Base-by-base conservation (phyloP, 1,139 yeast genomes). In the Candida glucosophila region DNA sequence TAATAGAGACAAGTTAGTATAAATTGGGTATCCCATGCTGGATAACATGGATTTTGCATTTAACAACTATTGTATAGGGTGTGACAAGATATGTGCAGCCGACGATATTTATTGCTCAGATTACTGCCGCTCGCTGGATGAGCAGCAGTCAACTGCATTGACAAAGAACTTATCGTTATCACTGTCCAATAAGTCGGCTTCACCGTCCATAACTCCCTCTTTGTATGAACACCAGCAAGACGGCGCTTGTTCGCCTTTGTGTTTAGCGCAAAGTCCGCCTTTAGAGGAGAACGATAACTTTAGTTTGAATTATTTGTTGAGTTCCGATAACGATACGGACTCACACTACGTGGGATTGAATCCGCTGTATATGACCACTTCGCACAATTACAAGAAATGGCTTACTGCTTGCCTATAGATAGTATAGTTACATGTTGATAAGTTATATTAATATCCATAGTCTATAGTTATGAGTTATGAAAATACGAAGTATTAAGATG, bases 51-150 rank as follows among this genome's bases (percentile, higher is more conserved):
- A 55, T 39, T 50, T 54, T 32, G 78, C 79, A 22, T 76, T 76
- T 49, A 72, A 75, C 51, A 78, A 75, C 48, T 76, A 69, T 52
- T 76, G 83, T 49, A 60, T 74, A 27, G 70, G 72, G 28, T 76
- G 83, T 50, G 82, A 75, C 39, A 67, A 70, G 49, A 55, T 73
- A 35, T 74, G 81, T 41, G 43, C 58, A 7, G 57, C 60, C 14
- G 64, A 58, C 37, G 53, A 67, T 14, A 64, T 73, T 22, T 77
- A 77, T 55, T 77, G 86, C 48, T 72, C 78, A 4, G 72, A 67
- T 9, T 57, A 53, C 19, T 77, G 86, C 44, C 67, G 62, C 47
- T 36, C 41, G 15, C 43, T 49, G 25, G 85, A 77, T 44, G 63
- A 55, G 30, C 39, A 35, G 15, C 42, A 38, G 22, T 36, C 41